Evolutionary conservation across 176 grass and related monocot species (phyloP), one percentile per base, ranked within the genome.

Genomic region (Paspalum vaginatum): DNA sequence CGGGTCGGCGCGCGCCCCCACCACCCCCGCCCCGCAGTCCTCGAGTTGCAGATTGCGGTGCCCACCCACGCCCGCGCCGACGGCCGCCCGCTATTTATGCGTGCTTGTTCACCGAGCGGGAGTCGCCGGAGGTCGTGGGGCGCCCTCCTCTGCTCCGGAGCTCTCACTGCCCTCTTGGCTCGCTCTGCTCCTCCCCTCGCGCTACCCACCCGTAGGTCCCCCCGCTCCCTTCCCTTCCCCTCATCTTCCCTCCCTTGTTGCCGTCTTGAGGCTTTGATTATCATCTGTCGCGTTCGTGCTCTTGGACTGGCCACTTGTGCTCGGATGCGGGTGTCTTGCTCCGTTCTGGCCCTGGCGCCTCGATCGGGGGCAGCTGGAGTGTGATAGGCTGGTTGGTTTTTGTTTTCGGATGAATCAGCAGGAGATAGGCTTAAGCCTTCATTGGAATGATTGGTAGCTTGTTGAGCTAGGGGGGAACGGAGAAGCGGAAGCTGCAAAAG

Each of bases 21-120:
- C 76, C 16, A 25, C 1, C 66, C 9, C 12, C 18, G 3, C 7
- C 17, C 21, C 57, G n/a, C 11, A 43, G 65, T 26, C 69, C 47
- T 52, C 69, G 25, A 18, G 22, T 60, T 22, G 22, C 57, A 26
- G 22, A 11, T 13, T 22, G 46, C 14, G 10, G 44, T 0, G 27
- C 26, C n/a, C n/a, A 20, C 46, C 43, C 44, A 26, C 68, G 32
- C 38, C 73, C n/a, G 8, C 24, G 14, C 69, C 45, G 46, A 2
- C 21, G 15, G 1, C 24, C 32, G 1, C 26, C 26, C 47, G 61
- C 76, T 79, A 79, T 79, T 79, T 79, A 79, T 79, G 76, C 32
- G 14, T 50, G 52, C 76, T 50, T 65, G 76, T 2, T 42, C n/a
- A 13, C 21, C 22, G 55, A 20, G 62, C 8, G 17, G 10, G 27